Base-by-base conservation (phyloP, 2,329 filamentous ascomycete genomes). In the Cladophialophora exuberans region DNA sequence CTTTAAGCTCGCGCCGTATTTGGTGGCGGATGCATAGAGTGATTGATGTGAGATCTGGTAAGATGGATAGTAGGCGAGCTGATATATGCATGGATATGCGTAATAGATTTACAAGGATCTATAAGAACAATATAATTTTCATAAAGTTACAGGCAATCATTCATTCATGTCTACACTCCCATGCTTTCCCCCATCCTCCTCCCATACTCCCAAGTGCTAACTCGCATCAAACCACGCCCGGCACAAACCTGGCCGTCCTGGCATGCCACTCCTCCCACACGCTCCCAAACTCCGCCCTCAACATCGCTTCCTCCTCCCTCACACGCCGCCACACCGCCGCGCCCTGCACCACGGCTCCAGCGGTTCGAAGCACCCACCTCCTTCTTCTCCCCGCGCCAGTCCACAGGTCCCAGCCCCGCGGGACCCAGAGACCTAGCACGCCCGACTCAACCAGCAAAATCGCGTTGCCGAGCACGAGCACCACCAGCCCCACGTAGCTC, bases 401-500 rank as follows among this genome's bases (percentile, higher is more conserved):
- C n/a, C n/a, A n/a, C n/a, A n/a, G n/a, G n/a, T n/a, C n/a, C 35
- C 15, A 20, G 10, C 13, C 15, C 7, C 9, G 15, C 15, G 35
- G 35, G 6, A 7, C 22, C 35, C 35, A 39, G n/a, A 9, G 22
- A 39, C 35, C 13, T 1, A 20, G 4, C 7, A 39, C 17, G 15
- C 22, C 35, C 17, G 17, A 18, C 10, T 20, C 17, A 10, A 15
- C 35, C 3, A 39, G n/a, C n/a, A 39, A 6, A 15, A 39, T 20
- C 4, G 13, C 17, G 22, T 39, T 39, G 3, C 13, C 17, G 3
- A 39, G 35, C 53, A 81, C 59, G 2, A 75, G 25, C 0, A 71
- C 7, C 2, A 76, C 39, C 0, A 39, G 17, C 3, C 76, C 79
- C 0, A 74, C 75, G 54, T 83, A 83, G 51, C 78, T 79, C 1